These are phyloP conservation scores for Posidonia australis DNA, from an alignment of 106 monocot genomes.

Conservation along the genomic window DNA sequence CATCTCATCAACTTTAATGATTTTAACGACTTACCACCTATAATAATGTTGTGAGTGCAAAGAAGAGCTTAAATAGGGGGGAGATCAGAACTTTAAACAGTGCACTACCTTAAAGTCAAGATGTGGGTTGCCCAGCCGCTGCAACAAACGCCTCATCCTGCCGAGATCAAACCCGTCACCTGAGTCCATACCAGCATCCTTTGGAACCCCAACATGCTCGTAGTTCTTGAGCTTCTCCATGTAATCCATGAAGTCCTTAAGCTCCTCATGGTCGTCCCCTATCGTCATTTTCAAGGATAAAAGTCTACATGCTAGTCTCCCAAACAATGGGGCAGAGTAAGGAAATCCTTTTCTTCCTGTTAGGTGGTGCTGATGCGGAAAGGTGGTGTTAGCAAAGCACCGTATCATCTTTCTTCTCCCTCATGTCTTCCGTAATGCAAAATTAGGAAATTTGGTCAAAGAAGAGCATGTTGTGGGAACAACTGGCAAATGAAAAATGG, in stretches of 20 bases:
- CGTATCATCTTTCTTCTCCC: neutral
- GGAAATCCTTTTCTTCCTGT: neutral
- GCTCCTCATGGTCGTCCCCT: neutral
- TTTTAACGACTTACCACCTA: too few relatives aligned
- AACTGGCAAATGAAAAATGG: too few relatives aligned
- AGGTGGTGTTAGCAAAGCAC: neutral
- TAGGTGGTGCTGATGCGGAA: neutral
- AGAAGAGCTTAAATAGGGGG: neutral
- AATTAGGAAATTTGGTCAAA: too few relatives aligned
- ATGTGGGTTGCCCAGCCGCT: constrained; percentile 70
- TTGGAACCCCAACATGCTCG: constrained; percentile 64
- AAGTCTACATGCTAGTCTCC: neutral
- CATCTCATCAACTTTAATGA: too few relatives aligned
- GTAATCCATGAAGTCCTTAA: constrained; percentile 55
- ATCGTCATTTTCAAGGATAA: neutral
- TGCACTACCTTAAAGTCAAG: constrained; percentile 46
- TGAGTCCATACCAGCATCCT: constrained; percentile 66
- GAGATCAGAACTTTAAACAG: too few relatives aligned
- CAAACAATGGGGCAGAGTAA: neutral
- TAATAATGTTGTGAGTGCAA: too few relatives aligned
- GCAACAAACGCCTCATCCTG: constrained; percentile 65
- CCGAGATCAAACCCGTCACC: constrained; percentile 94
- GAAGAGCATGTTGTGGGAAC: too few relatives aligned
- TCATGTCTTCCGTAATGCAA: too few relatives aligned
- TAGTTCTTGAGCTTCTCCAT: constrained; percentile 83